These are phyloP conservation scores for Pseudonitzschia delicatissima DNA, from an alignment of 108 stramenopile genomes.

Conservation along the genomic window DNA sequence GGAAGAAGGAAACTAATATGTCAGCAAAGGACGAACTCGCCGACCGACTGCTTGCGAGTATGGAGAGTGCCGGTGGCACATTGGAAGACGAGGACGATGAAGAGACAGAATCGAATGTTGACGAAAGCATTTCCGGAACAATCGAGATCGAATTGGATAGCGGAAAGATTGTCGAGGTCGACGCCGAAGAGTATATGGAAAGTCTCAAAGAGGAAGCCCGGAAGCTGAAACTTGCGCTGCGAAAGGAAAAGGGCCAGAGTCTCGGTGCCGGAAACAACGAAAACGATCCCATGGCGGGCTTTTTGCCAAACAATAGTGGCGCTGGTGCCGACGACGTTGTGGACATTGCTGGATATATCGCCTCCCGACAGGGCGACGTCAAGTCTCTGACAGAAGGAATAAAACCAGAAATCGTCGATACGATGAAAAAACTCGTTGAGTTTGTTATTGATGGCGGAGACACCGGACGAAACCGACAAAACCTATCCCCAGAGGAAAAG, in stretches of 20 bases:
- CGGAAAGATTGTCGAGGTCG: constrained; percentile 75
- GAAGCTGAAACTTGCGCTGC: constrained; percentile 70
- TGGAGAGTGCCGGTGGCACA: background rate
- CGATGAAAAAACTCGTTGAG: constrained; percentile 84
- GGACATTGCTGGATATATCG: constrained; percentile 75
- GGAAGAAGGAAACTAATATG: constrained; percentile 9
- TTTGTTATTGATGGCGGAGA: constrained; percentile 80
- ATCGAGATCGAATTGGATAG: constrained; percentile 79
- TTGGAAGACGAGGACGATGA: constrained; percentile 36
- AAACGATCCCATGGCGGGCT: constrained; percentile 2
- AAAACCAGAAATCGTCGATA: constrained; percentile 77
- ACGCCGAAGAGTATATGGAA: constrained; percentile 84
- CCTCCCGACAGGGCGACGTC: constrained; percentile 76
- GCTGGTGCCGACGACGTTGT: constrained; percentile 9
- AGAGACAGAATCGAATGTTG: constrained; percentile 24
- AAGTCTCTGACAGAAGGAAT: constrained; percentile 76
- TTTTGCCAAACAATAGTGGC: background rate
- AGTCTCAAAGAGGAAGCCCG: constrained; percentile 72
- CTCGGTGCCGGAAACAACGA: background rate
- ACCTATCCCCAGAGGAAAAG: constrained; percentile 19
- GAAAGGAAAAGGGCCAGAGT: constrained; percentile 39
- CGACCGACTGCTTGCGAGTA: background rate
- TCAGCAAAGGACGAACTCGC: constrained; percentile 10
- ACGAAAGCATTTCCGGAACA: constrained; percentile 38
- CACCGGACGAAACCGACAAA: constrained; percentile 9